Percentiles rank a stretch among this genome's conserved stretches.
phyloP scores from a whole-genome alignment of 1,284 basidiomycete genomes.

The Trichosporon inkin region DNA sequence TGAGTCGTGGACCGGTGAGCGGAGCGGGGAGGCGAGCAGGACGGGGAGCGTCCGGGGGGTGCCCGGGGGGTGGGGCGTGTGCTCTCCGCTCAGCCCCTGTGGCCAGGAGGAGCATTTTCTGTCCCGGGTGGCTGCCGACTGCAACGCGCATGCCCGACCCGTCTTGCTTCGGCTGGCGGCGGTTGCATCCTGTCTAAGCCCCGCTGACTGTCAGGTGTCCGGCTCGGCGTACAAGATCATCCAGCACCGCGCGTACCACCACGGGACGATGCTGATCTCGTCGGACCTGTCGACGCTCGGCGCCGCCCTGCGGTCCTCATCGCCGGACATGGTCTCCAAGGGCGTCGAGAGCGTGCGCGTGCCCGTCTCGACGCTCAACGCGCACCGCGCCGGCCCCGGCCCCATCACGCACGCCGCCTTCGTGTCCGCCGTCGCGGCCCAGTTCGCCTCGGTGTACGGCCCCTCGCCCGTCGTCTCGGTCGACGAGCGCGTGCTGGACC shows the following conservation, averaged over 20 bases:
- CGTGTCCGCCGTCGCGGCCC: constrained; percentile 63
- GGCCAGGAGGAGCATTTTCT: no score
- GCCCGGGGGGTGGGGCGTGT: no score
- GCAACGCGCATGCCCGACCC: no score
- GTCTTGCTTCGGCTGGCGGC: no score
- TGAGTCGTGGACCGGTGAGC: constrained; percentile 54
- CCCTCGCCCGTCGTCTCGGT: not conserved
- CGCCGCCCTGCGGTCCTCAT: constrained; percentile 60
- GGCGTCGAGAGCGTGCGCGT: constrained; percentile 84
- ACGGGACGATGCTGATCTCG: constrained; percentile 97
- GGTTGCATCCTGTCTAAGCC: no score
- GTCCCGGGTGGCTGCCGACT: no score
- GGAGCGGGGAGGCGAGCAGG: not conserved
- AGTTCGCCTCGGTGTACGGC: constrained; percentile 66
- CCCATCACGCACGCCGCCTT: constrained; percentile 64
- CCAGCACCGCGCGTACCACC: constrained; percentile 87
- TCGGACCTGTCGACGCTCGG: constrained; percentile 68
- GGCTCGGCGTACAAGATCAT: constrained; percentile 98
- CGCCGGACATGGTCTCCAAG: constrained; percentile 75
- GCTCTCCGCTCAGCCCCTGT: no score
- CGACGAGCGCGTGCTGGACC: not conserved
- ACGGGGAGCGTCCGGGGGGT: no score
- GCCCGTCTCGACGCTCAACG: constrained; percentile 79
- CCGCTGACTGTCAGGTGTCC: constrained; percentile 65
- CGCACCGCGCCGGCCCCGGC: constrained; percentile 43